These are phyloP conservation scores for Cyanidiococcus yangmingshanensis DNA, from an alignment of 23 red algal genomes.

Conservation along the genomic window DNA sequence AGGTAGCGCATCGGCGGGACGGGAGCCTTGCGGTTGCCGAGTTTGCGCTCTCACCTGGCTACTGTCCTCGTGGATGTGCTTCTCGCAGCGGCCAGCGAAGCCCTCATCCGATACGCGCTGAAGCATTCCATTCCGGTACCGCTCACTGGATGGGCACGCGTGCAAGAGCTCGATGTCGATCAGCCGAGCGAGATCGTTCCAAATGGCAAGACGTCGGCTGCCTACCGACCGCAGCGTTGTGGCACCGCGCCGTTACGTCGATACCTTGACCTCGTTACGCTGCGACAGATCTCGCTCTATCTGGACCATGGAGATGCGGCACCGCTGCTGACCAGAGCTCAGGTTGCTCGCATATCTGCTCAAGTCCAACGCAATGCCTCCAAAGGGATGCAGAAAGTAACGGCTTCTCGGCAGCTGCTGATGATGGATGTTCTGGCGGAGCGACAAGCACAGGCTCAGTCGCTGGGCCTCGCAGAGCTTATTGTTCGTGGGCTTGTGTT, in stretches of 20 bases:
- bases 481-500: not conserved
- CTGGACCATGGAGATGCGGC: not conserved
- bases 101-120: not conserved
- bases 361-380: not conserved
- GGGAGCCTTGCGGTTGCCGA: not conserved
- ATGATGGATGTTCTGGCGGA: slow-evolving; percentile 6
- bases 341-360: not conserved
- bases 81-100: not conserved
- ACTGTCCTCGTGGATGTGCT: slow-evolving; percentile 18
- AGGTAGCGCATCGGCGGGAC: not conserved
- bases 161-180: not conserved
- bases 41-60: not conserved
- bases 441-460: not conserved
- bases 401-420: not conserved
- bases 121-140: not conserved
- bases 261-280: not conserved
- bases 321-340: slow-evolving; percentile 10
- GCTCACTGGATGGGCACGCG: not conserved
- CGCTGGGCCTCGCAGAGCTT: not conserved
- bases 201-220: not conserved
- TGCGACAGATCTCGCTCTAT: slow-evolving; percentile 7
- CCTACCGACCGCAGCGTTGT: not conserved
- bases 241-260: slow-evolving; percentile 8
- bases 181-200: not conserved
- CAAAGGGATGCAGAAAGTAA: not conserved